These are phyloP conservation scores for Nakataea oryzae DNA, from an alignment of 2,329 filamentous ascomycete genomes.

Conservation along the genomic window DNA sequence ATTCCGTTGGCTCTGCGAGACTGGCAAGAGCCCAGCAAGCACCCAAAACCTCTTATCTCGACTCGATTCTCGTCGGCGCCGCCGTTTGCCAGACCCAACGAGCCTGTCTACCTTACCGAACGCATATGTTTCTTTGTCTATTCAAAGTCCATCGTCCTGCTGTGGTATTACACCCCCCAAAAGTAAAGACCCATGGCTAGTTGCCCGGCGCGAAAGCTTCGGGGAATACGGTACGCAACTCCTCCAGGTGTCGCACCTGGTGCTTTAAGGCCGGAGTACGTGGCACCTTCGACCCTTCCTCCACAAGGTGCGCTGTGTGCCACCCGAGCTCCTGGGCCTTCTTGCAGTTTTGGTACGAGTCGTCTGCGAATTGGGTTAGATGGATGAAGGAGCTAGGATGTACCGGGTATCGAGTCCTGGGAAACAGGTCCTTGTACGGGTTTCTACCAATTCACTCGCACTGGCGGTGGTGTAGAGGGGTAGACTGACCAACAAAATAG, in stretches of 20 bases:
- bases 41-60: too few species aligned
- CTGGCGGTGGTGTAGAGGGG: background rate
- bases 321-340: slow-evolving; percentile 73
- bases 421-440: background rate
- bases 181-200: background rate
- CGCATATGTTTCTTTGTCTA: background rate
- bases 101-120: background rate
- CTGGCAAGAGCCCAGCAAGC: too few species aligned
- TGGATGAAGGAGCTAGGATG: background rate
- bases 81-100: background rate
- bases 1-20: too few species aligned
- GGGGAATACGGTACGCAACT: slow-evolving; percentile 68
- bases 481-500: slow-evolving; percentile 76
- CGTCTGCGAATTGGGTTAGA: slow-evolving; percentile 44
- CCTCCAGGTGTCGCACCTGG: slow-evolving; percentile 65
- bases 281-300: slow-evolving; percentile 59
- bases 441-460: background rate
- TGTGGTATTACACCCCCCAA: background rate
- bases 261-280: slow-evolving; percentile 56
- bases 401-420: background rate
- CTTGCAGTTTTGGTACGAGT: slow-evolving; percentile 74
- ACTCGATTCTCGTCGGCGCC: too few species aligned
- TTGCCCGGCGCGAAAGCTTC: slow-evolving; percentile 61
- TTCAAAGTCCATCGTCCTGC: background rate
- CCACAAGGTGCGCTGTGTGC: slow-evolving; percentile 77